A percentile compares a stretch with the other conserved stretches of the same genome.
These are phyloP conservation scores for Ammopiptanthus mongolicus DNA, from an alignment of 306 rosid species.

Conservation along the genomic window DNA sequence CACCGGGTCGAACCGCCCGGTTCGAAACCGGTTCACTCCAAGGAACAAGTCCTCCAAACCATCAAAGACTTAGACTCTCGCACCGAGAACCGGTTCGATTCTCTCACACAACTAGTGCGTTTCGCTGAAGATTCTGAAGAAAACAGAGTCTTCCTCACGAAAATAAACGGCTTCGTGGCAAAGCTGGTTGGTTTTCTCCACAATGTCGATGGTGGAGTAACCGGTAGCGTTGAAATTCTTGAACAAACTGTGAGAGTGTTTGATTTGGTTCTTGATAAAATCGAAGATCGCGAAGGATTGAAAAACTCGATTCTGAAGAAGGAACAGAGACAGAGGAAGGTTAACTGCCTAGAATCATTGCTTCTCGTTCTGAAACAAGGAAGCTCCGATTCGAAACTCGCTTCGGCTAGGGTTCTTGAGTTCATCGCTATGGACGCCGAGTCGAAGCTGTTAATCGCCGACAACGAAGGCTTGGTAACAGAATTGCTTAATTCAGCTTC, in stretches of 20 bases:
- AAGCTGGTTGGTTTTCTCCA: conserved; percentile 40
- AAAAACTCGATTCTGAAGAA: conserved; percentile 30
- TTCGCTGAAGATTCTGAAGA: conserved; percentile 54
- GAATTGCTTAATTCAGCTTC: conserved; percentile 39
- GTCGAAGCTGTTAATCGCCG: conserved; percentile 44
- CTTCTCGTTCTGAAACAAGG: conserved; percentile 51
- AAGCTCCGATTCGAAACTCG: conserved; percentile 37
- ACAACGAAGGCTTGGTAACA: conserved; percentile 42
- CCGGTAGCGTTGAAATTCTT: conserved; percentile 16
- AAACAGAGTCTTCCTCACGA: conserved; percentile 46
- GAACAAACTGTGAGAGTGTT: conserved; percentile 36
- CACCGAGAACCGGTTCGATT: neutral
- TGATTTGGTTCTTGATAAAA: conserved; percentile 29
- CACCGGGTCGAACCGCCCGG: conserved; percentile 24
- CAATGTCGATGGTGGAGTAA: conserved; percentile 38
- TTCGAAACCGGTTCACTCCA: conserved; percentile 8
- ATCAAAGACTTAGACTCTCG: conserved; percentile 5
- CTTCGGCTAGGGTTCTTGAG: conserved; percentile 43
- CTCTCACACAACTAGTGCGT: conserved; percentile 20
- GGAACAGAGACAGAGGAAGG: too few species aligned
- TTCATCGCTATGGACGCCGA: conserved; percentile 45
- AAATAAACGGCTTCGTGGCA: conserved; percentile 29
- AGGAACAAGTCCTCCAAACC: conserved; percentile 24
- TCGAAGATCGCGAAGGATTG: conserved; percentile 30
- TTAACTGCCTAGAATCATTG: conserved; percentile 42